phyloP scores from a whole-genome alignment of 2,329 filamentous ascomycete species.

The Tympanopsis confertula region DNA sequence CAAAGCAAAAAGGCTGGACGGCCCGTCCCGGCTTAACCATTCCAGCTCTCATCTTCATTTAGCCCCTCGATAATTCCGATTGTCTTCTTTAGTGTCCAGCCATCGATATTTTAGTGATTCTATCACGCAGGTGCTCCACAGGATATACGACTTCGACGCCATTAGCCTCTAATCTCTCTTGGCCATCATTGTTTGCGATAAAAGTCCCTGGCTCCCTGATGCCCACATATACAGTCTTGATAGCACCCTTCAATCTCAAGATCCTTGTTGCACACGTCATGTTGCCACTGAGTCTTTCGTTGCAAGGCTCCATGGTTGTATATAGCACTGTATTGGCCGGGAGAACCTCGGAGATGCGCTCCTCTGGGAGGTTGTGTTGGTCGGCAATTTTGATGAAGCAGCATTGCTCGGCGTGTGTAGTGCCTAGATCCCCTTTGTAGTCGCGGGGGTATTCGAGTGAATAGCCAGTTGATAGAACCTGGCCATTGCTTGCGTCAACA shows the following conservation, averaged over 20 bases:
- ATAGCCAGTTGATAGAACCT: constrained; percentile 28
- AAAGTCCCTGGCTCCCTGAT: constrained; percentile 24
- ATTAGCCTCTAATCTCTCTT: constrained; percentile 10
- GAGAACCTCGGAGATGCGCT: constrained; percentile 20
- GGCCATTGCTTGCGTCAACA: constrained; percentile 19
- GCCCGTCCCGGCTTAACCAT: too few relatives aligned
- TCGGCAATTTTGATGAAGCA: constrained; percentile 31
- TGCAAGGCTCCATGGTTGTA: constrained; percentile 33
- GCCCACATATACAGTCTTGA: constrained; percentile 24
- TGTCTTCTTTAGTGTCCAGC: constrained; percentile 40
- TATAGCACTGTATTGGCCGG: constrained; percentile 25
- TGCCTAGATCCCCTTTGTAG: constrained; percentile 21
- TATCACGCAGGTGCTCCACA: constrained; percentile 38
- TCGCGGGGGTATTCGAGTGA: constrained; percentile 24
- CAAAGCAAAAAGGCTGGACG: too few relatives aligned
- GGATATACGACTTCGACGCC: constrained; percentile 15
- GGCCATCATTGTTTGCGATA: constrained; percentile 17
- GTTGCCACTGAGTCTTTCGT: constrained; percentile 24
- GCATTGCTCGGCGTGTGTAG: constrained; percentile 28
- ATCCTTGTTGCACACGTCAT: constrained; percentile 22
- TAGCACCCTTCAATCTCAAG: constrained; percentile 14
- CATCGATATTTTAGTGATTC: constrained; percentile 49
- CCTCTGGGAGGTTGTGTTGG: constrained; percentile 18
- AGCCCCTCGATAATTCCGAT: too few relatives aligned
- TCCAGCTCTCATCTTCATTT: too few relatives aligned